Base-by-base conservation (phyloP, 1,284 basidiomycete genomes). In the Irpex sp. region DNA sequence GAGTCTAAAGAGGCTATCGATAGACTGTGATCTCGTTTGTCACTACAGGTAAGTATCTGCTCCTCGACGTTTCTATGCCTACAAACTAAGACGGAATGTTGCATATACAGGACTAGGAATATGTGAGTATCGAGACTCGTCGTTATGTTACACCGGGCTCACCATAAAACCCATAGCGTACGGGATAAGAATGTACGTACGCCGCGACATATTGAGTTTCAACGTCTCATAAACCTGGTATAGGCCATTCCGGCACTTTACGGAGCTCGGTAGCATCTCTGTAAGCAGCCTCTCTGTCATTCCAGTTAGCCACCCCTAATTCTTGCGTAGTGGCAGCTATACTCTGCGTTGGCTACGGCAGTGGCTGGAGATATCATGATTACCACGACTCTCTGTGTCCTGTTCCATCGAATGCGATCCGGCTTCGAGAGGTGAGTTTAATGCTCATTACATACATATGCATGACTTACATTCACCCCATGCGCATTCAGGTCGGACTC, bases 391-490 rank as follows among this genome's bases (percentile, higher is more conserved):
- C 47, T 62, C 17, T 58, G 61, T 34, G n/a, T 58, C 8, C 15
- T 58, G 15, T 62, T 62, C 47, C n/a, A 21, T 15, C 26, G 47
- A 11, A 62, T 62, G 56, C 61, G 57, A 3, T 62, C 61, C 6
- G 61, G 61, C 7, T 58, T 62, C 13, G 15, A 62, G 40, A 37
- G 38, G 60, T 62, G 9, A 26, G 58, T 26, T 26, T 34, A 17
- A 9, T 19, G 48, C 13, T 51, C 26, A 26, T 31, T 55, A 8
- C 17, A 13, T 17, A 34, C 17, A 36, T 55, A 21, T 9, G 8
- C 31, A n/a, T 34, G 17, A n/a, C 9, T 5, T 6, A 55, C 17
- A 11, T 9, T 26, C 8, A 55, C 13, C 26, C 31, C 9, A 55
- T 36, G n/a, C 11, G 21, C 34, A 15, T 9, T 17, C n/a, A 62